Percentiles rank a stretch among this genome's conserved stretches.
phyloP scores from a whole-genome alignment of 306 rosid species.

The Cotoneaster glaucophyllus region DNA sequence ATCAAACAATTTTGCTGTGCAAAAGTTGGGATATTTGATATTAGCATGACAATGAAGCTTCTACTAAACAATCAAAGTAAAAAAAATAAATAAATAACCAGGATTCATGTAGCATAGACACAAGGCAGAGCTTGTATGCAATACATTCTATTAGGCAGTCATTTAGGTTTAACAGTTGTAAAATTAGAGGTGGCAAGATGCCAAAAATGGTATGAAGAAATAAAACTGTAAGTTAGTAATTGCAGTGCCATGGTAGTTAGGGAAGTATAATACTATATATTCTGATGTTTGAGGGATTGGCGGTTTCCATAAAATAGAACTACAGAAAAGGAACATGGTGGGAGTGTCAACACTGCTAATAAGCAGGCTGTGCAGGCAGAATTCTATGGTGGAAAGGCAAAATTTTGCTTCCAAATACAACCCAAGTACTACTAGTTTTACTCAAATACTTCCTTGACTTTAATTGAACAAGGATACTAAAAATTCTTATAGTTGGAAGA shows the following conservation, averaged over 20 bases:
- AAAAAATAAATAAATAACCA: too few relatives aligned
- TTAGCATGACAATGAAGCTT: neutral
- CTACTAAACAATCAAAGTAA: neutral
- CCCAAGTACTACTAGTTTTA: neutral
- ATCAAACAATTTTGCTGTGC: neutral
- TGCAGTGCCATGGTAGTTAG: neutral
- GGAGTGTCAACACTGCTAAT: neutral
- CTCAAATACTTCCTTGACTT: neutral
- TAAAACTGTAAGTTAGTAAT: neutral
- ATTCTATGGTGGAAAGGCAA: neutral
- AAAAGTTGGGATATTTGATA: neutral
- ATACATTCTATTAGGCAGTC: neutral
- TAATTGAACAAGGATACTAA: neutral
- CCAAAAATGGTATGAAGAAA: neutral
- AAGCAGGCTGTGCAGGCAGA: neutral
- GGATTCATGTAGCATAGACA: neutral
- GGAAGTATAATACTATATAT: neutral
- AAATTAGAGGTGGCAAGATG: neutral
- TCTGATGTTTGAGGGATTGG: neutral
- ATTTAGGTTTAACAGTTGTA: neutral
- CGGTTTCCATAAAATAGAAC: neutral
- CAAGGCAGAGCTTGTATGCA: neutral
- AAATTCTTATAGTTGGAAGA: neutral
- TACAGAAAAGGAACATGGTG: neutral
- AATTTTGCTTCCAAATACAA: neutral